Conservation (phyloP, 208 protist species). For the Acanthamoeba rhysodes region DNA sequence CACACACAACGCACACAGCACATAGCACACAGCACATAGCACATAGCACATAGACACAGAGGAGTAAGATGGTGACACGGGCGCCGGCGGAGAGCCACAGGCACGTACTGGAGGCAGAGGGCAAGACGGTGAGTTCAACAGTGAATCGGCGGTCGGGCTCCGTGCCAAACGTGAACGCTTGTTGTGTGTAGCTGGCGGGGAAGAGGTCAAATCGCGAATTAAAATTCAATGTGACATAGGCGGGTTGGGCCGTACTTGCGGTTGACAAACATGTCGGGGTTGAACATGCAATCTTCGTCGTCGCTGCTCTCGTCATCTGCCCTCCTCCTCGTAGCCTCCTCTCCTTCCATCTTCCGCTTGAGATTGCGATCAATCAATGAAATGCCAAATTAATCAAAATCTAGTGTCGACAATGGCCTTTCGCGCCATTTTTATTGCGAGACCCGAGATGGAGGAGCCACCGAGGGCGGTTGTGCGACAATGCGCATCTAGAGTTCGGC, state of each 20-base stretch:
- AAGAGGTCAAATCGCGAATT: background rate
- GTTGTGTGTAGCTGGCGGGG: background rate
- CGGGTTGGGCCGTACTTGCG: background rate
- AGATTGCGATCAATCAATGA: too few relatives aligned
- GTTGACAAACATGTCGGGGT: slow-evolving; percentile 26
- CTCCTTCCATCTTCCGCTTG: too few relatives aligned
- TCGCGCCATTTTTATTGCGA: too few relatives aligned
- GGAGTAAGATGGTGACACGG: too few relatives aligned
- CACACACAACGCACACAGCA: background rate
- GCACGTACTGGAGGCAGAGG: background rate
- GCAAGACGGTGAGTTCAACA: background rate
- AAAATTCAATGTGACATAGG: background rate
- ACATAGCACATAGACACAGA: too few relatives aligned
- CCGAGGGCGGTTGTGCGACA: too few relatives aligned
- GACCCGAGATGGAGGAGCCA: too few relatives aligned
- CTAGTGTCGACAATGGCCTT: too few relatives aligned
- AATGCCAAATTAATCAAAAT: too few relatives aligned
- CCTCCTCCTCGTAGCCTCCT: background rate
- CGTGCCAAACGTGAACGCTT: background rate
- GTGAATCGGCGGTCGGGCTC: background rate
- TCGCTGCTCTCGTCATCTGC: background rate
- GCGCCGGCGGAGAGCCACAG: background rate
- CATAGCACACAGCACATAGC: background rate
- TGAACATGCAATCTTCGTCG: background rate
- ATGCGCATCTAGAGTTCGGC: too few relatives aligned